Base-by-base conservation (phyloP, 2,329 filamentous ascomycete genomes). In the Neonectria coccinea region DNA sequence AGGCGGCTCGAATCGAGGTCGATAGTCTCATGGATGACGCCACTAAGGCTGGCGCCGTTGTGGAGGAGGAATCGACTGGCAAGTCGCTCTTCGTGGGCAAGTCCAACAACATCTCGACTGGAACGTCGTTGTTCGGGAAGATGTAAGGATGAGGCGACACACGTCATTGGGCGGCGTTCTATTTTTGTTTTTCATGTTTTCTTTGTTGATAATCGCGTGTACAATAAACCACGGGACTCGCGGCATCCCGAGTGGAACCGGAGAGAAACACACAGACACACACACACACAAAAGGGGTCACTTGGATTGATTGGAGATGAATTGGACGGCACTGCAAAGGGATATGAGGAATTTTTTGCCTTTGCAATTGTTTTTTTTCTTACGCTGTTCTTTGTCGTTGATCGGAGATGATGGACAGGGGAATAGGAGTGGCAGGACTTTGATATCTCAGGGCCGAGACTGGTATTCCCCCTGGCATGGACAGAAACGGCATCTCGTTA, bases 1-100 rank as follows among this genome's bases (percentile, higher is more conserved):
- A 81, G 31, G 75, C 76, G 27, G 82, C 81, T 18, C 76, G 79
- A 48, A 64, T 70, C 9, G 73, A 80, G 62, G 69, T 81, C 25
- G 73, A 77, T 52, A 72, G 67, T 33, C 66, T 75, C 10, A 67
- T 74, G 51, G 80, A 81, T 44, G 74, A 77, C 29, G 72, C 67
- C 25, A 78, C 75, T 8, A 70, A 69, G 64, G 47, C 45, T 22
- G 48, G 53, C 14, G 53, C 61, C 25, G 59, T 52, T 36, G 7
- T 55, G 22, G 56, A 66, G 33, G 56, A 47, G 20, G 57, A 64
- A 20, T 44, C 62, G 12, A 67, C 61, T 50, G 56, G 60, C 44
- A 64, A 65, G 18, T 73, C 71, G 25, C 67, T 73, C 42, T 73
- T 73, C 22, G 60, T 48, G 31, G 54, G 51, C 33, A 69, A 67